A percentile compares a stretch with the other conserved stretches of the same genome.
Conservation (phyloP, 139 green algal genomes). For the Chlamydomonas sp. region DNA sequence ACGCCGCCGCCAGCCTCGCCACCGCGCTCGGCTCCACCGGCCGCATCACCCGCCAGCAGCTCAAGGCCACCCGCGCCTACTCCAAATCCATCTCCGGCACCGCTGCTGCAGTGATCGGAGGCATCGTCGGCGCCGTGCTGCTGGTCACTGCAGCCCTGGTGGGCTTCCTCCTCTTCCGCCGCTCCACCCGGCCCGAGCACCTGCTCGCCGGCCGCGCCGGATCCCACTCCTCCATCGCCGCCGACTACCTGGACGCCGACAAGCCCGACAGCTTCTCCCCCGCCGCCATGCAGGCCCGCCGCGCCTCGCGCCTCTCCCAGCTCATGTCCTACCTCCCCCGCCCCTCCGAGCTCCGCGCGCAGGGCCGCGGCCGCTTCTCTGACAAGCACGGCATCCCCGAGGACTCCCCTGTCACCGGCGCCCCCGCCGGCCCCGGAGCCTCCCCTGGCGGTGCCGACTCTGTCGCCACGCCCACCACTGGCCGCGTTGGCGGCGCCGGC, state of each 20-base stretch:
- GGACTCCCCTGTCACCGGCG: not conserved
- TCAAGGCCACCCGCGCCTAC: not conserved
- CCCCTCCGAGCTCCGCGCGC: not conserved
- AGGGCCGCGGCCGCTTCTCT: not conserved
- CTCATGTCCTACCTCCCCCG: not conserved
- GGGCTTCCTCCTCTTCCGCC: not conserved
- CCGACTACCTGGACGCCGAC: slow-evolving; percentile 12
- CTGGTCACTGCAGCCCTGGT: not conserved
- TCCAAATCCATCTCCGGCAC: not conserved
- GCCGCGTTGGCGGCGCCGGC: too few species aligned
- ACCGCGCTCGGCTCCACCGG: not conserved
- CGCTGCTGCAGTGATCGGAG: not conserved
- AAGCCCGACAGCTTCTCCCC: not conserved
- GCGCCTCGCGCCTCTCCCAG: not conserved
- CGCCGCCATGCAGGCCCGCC: not conserved
- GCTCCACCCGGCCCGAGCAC: not conserved
- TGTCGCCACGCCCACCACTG: not conserved
- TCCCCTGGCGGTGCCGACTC: not conserved
- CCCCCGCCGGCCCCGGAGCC: not conserved
- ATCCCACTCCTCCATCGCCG: not conserved
- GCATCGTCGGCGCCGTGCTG: not conserved
- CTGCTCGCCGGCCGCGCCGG: not conserved
- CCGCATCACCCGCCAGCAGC: not conserved
- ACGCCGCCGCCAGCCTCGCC: too few species aligned
- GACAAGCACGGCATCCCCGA: not conserved